Percentiles rank a stretch among this genome's conserved stretches.
phyloP scores from a whole-genome alignment of 169 alveolate species.

The Eimeria falciformis region DNA sequence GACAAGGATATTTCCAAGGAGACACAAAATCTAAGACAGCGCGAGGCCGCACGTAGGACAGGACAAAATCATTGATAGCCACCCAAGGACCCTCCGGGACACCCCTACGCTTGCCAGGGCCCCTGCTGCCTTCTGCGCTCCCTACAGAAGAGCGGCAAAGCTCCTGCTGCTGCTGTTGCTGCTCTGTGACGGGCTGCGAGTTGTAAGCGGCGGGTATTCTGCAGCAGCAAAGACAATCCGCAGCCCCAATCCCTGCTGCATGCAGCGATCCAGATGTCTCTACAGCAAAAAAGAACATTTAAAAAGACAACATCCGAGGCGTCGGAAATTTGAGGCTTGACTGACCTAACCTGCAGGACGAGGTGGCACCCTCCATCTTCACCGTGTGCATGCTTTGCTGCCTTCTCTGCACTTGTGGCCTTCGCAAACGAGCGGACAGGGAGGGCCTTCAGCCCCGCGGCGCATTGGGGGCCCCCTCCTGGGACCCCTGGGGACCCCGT shows the following conservation, averaged over 20 bases:
- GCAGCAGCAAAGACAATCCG: conserved; percentile 52
- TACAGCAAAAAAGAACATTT: too few relatives aligned
- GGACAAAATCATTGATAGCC: conserved; percentile 46
- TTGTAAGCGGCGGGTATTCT: conserved; percentile 53
- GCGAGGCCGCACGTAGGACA: conserved; percentile 22
- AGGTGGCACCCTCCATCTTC: conserved; percentile 53
- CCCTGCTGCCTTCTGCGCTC: not conserved
- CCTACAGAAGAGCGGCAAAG: not conserved
- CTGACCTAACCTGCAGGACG: conserved; percentile 46
- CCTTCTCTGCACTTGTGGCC: conserved; percentile 7
- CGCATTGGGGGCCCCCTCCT: not conserved
- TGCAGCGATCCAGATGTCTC: too few relatives aligned
- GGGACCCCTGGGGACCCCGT: conserved; percentile 12
- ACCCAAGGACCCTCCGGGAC: conserved; percentile 17
- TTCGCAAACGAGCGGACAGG: conserved; percentile 12
- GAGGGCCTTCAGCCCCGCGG: conserved; percentile 37
- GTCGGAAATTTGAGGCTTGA: not conserved
- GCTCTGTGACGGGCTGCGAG: not conserved
- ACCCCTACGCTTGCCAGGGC: conserved; percentile 9
- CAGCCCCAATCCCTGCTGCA: too few relatives aligned
- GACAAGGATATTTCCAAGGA: conserved; percentile 47
- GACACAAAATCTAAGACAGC: conserved; percentile 35
- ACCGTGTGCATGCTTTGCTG: not conserved
- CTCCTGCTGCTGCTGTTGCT: conserved; percentile 5
- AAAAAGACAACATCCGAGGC: too few relatives aligned